Evolutionary conservation across 1,284 basidiomycete genomes (phyloP), one percentile per base, ranked within the genome.

Genomic region (Sporisorium iseilematis-ciliati): DNA sequence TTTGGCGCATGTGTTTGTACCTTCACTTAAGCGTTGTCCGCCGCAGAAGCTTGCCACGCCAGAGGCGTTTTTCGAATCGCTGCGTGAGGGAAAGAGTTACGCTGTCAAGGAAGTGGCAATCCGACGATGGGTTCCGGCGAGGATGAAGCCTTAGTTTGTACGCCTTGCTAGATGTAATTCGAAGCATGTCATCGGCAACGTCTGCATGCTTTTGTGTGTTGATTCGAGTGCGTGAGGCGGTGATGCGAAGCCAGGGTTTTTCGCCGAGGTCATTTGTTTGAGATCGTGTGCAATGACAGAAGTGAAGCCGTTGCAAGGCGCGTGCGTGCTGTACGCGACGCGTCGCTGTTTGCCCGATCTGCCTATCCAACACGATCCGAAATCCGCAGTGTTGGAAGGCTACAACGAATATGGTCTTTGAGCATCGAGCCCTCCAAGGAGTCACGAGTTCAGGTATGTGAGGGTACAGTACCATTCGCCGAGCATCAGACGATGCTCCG

Each of bases 111-210:
- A 99, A 85, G 92, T 98, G 1, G 89, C 92, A 0, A 86, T 99
- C 14, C 88, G 93, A 38, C 87, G 95, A 58, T 97, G 95, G 85
- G 90, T 95, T 48, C 94, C 95, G 1, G 93, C 94, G 0, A 88
- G 95, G 20, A 95, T 95, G 93, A 90, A 94, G 57, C 93, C 95
- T 85, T 95, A 63, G 49, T 4, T 2, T 11, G 20, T 23, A 1
- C 7, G 51, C 4, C 7, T 7, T 25, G 43, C 42, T 7, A 29
- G 31, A 11, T 3, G 29, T 20, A 23, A 56, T 38, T 23, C 4
- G 33, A 33, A 40, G 7, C 2, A 20, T n/a, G 38, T 25, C 50
- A 18, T 5, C 12, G 29, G 29, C 29, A 29, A 31, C 16, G 35
- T 26, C 40, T 21, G 33, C 12, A 35, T 10, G 35, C 35, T 16